A percentile compares a stretch with the other conserved stretches of the same genome.
phyloP scores from a whole-genome alignment of 1,284 basidiomycete species.

The Cryptococcus wingfieldii region DNA sequence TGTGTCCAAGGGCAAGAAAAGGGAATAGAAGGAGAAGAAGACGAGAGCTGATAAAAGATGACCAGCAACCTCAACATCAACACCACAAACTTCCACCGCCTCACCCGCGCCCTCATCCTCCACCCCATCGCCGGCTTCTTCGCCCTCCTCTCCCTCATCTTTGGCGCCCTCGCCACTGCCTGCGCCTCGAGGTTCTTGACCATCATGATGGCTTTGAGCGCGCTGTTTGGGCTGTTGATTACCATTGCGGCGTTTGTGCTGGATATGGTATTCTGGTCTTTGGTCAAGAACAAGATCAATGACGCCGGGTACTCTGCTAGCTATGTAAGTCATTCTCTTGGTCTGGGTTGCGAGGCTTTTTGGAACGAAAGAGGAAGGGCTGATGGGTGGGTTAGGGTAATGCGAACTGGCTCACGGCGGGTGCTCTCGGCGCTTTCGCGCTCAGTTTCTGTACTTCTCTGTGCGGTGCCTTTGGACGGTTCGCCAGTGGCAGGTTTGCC shows the following conservation, averaged over 20 bases:
- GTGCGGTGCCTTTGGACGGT: constrained; percentile 66
- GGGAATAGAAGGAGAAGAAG: too few species aligned
- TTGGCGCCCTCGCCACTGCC: constrained; percentile 62
- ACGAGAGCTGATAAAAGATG: background rate
- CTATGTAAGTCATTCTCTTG: too few species aligned
- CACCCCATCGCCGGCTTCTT: constrained; percentile 72
- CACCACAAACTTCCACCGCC: constrained; percentile 57
- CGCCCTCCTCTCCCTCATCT: constrained; percentile 64
- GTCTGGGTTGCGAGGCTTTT: too few species aligned
- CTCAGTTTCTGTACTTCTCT: constrained; percentile 62
- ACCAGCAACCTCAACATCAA: constrained; percentile 46
- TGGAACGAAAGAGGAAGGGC: background rate
- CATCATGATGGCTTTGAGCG: constrained; percentile 66
- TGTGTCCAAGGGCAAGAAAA: too few species aligned
- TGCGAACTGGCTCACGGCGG: constrained; percentile 61
- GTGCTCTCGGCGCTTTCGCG: constrained; percentile 62
- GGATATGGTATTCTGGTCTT: constrained; percentile 73
- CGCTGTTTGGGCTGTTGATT: constrained; percentile 60
- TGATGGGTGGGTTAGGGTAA: constrained; percentile 28
- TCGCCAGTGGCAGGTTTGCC: constrained; percentile 43
- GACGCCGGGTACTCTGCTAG: constrained; percentile 51
- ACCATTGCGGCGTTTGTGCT: constrained; percentile 67
- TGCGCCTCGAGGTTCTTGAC: constrained; percentile 64
- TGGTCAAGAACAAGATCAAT: constrained; percentile 60
- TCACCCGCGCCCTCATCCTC: constrained; percentile 67